Base-by-base conservation (phyloP, 306 rosid species). In the Vigna mungo region DNA sequence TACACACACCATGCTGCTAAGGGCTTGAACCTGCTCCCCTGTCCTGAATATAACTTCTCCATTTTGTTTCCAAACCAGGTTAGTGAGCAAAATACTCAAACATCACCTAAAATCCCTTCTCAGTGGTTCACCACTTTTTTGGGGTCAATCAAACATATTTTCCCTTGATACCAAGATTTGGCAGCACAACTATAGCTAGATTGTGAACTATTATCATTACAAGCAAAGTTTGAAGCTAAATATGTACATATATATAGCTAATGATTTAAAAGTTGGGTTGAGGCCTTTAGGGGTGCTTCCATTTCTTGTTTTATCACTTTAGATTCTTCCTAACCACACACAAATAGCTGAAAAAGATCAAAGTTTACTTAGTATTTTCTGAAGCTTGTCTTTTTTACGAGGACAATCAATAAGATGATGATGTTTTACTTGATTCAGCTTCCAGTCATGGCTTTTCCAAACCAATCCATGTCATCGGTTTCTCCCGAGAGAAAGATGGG, bases 381-480 rank as follows among this genome's bases (percentile, higher is more conserved):
- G n/a, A 37, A 73, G 23, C 18, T 37, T 8, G 9, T 5, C 10
- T 30, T 7, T 55, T 30, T 17, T 15, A 3, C 3, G 75, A 7
- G 63, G 17, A n/a, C 11, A 20, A 49, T 56, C 5, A 20, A 49
- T 56, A 16, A 43, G 1, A 62, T 83, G 72, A 79, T 80, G 62
- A 47, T 81, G 63, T 71, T 62, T 75, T 23, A 15, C 11, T 76
- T 63, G 83, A 48, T 81, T 70, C 83, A 89, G 90, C 51, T 83
- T 59, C 79, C 25, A 72, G 27, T 11, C 34, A 93, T 93, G 96
- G 87, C 74, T 9, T 89, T 66, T 78, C 91, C 84, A 59, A 87
- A 85, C 85, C 84, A 87, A 69, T 61, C 87, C 77, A 70, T 80
- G 86, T 34, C 84, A 16, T 30, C 81, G 12, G 63, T 44, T 11